Evolutionary conservation across 2,329 filamentous ascomycete genomes (phyloP).

Genomic region (Aspergillus hiratsukae): DNA sequence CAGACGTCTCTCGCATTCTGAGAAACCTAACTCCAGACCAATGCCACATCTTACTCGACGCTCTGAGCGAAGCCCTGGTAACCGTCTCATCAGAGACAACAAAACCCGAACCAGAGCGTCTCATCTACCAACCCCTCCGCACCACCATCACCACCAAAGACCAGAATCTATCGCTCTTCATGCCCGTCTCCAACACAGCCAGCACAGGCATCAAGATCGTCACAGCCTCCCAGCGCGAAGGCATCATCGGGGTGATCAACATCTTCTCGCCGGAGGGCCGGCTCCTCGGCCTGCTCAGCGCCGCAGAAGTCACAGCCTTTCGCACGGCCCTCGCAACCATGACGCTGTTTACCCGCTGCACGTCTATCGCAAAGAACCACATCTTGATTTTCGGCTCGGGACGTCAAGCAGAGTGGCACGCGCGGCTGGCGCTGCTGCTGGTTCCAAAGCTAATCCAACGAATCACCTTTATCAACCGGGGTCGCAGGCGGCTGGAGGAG

Average conservation of each 20-base stretch:
- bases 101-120: constrained; percentile 19
- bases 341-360: constrained; percentile 54
- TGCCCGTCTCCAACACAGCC: constrained; percentile 63
- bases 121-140: constrained; percentile 43
- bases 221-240: constrained; percentile 43
- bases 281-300: constrained; percentile 66
- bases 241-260: constrained; percentile 63
- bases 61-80: constrained; percentile 32
- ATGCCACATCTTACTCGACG: constrained; percentile 33
- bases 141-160: constrained; percentile 37
- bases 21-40: constrained; percentile 26
- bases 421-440: constrained; percentile 48
- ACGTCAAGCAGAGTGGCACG: constrained; percentile 49
- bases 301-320: constrained; percentile 72
- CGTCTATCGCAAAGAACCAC: constrained; percentile 23
- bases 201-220: constrained; percentile 70
- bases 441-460: constrained; percentile 46
- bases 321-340: constrained; percentile 70
- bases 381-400: constrained; percentile 48
- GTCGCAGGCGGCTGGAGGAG: constrained; percentile 55
- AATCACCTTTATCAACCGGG: constrained; percentile 73
- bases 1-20: constrained; percentile 31
- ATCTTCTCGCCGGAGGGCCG: constrained; percentile 61
- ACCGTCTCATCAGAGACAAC: constrained; percentile 28
- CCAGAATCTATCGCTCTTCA: constrained; percentile 61